These are phyloP conservation scores for Trichosporon sp. DNA, from an alignment of 1,284 basidiomycete genomes.

Conservation along the genomic window DNA sequence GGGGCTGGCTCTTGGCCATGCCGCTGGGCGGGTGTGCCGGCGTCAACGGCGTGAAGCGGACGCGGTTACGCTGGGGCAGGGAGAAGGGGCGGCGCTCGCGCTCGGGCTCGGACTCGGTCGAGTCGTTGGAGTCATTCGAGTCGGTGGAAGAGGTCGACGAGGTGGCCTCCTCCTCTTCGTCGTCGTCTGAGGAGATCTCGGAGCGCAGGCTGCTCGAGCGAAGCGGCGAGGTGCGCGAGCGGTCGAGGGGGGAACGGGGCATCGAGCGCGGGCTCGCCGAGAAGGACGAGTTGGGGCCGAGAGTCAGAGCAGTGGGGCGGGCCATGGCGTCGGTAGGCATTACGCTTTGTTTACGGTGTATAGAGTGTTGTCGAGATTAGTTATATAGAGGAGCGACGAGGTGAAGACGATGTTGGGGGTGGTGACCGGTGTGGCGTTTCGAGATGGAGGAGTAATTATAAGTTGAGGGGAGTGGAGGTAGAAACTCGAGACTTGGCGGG, in stretches of 20 bases:
- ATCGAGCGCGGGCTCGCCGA: neutral
- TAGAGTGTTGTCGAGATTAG: no score
- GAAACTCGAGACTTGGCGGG: neutral
- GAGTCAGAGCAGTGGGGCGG: conserved; percentile 6
- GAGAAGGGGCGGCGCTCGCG: neutral
- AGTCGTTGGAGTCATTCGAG: conserved; percentile 1
- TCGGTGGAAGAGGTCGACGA: conserved; percentile 1
- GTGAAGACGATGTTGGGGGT: neutral
- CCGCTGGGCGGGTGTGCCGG: conserved; percentile 1
- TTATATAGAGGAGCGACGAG: neutral
- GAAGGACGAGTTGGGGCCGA: neutral
- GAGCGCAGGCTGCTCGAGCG: neutral
- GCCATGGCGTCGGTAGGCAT: conserved; percentile 17
- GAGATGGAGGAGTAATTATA: neutral
- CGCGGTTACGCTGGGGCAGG: neutral
- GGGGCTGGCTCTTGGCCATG: conserved; percentile 38
- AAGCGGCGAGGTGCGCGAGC: neutral
- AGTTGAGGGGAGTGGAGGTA: neutral
- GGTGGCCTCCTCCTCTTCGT: conserved; percentile 5
- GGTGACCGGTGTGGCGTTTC: neutral
- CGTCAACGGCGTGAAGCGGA: conserved; percentile 17
- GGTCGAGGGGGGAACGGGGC: conserved; percentile 4
- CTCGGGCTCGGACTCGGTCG: neutral
- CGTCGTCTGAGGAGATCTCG: conserved; percentile 5
- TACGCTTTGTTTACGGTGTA: no score